phyloP scores from a whole-genome alignment of 345 rosid species.

The Dipteronia sinensis region DNA sequence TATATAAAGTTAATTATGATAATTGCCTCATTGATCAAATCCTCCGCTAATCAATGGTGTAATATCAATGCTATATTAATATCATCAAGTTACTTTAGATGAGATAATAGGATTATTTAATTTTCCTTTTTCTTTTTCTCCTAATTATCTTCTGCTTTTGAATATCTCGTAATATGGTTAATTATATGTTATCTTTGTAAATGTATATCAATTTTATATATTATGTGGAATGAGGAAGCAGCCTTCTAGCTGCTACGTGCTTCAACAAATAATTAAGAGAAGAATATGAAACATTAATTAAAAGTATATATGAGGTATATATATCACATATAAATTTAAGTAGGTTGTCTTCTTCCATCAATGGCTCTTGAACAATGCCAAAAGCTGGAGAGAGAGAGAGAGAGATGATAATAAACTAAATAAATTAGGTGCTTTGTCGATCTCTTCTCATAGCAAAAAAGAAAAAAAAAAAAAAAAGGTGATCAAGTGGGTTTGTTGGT shows the following conservation, averaged over 20 bases:
- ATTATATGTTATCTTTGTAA: slow-evolving; percentile 31
- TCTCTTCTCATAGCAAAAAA: not conserved
- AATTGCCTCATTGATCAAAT: slow-evolving; percentile 11
- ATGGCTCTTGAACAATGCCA: slow-evolving; percentile 22
- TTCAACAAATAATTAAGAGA: not conserved
- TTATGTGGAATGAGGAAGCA: slow-evolving; percentile 28
- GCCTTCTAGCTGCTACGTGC: slow-evolving; percentile 11
- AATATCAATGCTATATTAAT: not conserved
- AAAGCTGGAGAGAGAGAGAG: not conserved
- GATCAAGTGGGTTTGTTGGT: slow-evolving; percentile 11
- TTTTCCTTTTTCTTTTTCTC: not conserved
- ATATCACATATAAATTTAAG: not conserved
- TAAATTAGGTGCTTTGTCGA: not conserved
- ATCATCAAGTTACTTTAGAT: slow-evolving; percentile 31
- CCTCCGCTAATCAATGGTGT: not conserved
- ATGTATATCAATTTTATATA: slow-evolving; percentile 39
- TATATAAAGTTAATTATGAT: not conserved
- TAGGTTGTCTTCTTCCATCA: not conserved
- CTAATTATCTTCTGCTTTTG: not conserved
- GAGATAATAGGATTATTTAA: slow-evolving; percentile 41
- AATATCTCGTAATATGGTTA: slow-evolving; percentile 10
- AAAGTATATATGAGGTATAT: not conserved
- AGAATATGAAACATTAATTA: not conserved
- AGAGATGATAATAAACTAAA: not conserved
- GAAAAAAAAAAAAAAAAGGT: too few relatives aligned